Conservation (phyloP, 2,329 filamentous ascomycete species). For the Talaromyces verruculosus region DNA sequence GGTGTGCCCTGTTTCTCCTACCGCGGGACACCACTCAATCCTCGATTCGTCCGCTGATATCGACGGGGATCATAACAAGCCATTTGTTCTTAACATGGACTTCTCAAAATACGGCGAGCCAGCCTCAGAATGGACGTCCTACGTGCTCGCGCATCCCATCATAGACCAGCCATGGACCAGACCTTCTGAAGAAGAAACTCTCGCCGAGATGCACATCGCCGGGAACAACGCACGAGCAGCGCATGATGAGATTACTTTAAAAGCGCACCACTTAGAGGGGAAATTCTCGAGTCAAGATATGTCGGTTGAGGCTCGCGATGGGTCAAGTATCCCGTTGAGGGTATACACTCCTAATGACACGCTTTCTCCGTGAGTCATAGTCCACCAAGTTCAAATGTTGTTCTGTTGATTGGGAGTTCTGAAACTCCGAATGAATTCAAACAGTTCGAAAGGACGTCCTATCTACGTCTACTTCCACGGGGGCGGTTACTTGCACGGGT, state of each 20-base stretch:
- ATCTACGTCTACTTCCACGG: conserved; percentile 16
- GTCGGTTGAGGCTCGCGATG: background rate
- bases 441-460: conserved; percentile 6
- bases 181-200: background rate
- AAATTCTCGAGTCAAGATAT: background rate
- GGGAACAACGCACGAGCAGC: background rate
- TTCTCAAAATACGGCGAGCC: conserved; percentile 9
- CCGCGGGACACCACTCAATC: background rate
- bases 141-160: conserved; percentile 11
- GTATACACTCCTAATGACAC: background rate
- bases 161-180: background rate
- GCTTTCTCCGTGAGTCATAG: background rate
- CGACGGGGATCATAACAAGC: background rate
- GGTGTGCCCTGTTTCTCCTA: background rate
- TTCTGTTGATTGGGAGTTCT: background rate
- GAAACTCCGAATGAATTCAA: background rate
- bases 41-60: background rate
- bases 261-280: background rate
- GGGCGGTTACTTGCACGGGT: conserved; percentile 10
- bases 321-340: background rate
- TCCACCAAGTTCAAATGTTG: background rate
- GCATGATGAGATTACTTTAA: background rate
- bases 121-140: conserved; percentile 8
- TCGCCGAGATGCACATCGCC: background rate
- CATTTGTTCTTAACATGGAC: background rate